Percentiles rank a stretch among this genome's conserved stretches.
Evolutionary conservation across 1,284 basidiomycete genomes (phyloP).

Genomic region (Vanrija sp.): DNA sequence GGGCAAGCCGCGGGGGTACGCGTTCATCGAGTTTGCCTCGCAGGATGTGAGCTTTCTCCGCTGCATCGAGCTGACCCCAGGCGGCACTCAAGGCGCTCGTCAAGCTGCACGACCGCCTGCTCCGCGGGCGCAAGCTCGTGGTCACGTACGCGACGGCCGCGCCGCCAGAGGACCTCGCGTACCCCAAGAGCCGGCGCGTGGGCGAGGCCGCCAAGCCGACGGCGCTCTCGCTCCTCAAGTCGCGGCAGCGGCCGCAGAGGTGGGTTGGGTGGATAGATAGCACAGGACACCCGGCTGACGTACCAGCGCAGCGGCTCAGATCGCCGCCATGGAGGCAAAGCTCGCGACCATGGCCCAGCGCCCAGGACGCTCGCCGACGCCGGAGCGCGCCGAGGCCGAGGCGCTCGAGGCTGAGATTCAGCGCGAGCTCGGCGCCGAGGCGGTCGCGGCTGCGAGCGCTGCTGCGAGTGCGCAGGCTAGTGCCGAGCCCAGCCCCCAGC

Average conservation of each 20-base stretch:
- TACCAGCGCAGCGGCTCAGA: slow-evolving; percentile 74
- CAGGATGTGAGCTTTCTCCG: slow-evolving; percentile 64
- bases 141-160: slow-evolving; percentile 82
- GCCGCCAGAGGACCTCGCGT: slow-evolving; percentile 8
- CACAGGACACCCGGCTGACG: slow-evolving; percentile 2
- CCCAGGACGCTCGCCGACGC: slow-evolving; percentile 13
- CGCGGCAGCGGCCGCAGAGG: slow-evolving; percentile 60
- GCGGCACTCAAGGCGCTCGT: slow-evolving; percentile 77
- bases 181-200: slow-evolving; percentile 5
- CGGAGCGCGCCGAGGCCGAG: slow-evolving; percentile 10
- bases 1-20: slow-evolving; percentile 91
- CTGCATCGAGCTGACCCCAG: slow-evolving; percentile 50
- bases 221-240: slow-evolving; percentile 80
- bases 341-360: slow-evolving; percentile 67
- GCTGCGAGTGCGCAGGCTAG: not conserved
- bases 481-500: not conserved
- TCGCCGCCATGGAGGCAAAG: slow-evolving; percentile 93
- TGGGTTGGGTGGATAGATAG: slow-evolving; percentile 36
- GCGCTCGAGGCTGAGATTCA: slow-evolving; percentile 16
- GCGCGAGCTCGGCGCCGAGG: slow-evolving; percentile 18
- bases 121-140: slow-evolving; percentile 79
- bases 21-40: slow-evolving; percentile 80
- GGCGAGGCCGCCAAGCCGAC: slow-evolving; percentile 68
- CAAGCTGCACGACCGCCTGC: slow-evolving; percentile 69
- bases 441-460: not conserved